Percentiles rank a stretch among this genome's conserved stretches.
Conservation (phyloP, 2,329 filamentous ascomycete species). For the Phialocephala sp. region DNA sequence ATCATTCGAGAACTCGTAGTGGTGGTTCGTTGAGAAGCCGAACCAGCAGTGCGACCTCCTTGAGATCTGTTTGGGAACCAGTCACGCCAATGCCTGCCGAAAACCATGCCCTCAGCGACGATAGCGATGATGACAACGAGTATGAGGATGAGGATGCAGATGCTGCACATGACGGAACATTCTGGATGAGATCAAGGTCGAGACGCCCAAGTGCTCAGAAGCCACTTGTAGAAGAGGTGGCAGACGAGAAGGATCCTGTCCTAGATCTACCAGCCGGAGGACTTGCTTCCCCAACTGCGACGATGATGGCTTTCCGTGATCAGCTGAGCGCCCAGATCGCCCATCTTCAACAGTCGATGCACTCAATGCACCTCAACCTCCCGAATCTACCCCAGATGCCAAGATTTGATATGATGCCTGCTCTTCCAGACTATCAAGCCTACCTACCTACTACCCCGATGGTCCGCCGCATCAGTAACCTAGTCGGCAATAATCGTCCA, state of each 20-base stretch:
- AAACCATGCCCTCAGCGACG: slow-evolving; percentile 49
- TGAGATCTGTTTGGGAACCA: slow-evolving; percentile 70
- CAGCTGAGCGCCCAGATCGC: slow-evolving; percentile 77
- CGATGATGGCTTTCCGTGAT: slow-evolving; percentile 74
- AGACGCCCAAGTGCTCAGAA: slow-evolving; percentile 42
- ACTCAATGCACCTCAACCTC: slow-evolving; percentile 66
- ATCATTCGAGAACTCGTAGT: slow-evolving; percentile 70
- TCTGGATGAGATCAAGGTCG: slow-evolving; percentile 44
- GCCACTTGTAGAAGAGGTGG: slow-evolving; percentile 21
- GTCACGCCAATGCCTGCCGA: slow-evolving; percentile 46
- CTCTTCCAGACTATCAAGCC: slow-evolving; percentile 74
- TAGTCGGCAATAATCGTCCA: slow-evolving; percentile 61
- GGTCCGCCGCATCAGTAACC: slow-evolving; percentile 73
- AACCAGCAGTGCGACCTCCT: slow-evolving; percentile 69
- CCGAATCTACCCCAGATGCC: slow-evolving; percentile 64
- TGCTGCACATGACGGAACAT: slow-evolving; percentile 39
- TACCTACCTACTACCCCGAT: slow-evolving; percentile 64
- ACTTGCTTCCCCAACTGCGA: slow-evolving; percentile 60
- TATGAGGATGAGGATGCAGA: slow-evolving; percentile 44
- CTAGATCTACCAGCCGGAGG: slow-evolving; percentile 36
- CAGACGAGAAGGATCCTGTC: slow-evolving; percentile 33
- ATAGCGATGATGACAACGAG: slow-evolving; percentile 49
- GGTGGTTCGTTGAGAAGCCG: slow-evolving; percentile 63
- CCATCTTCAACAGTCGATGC: slow-evolving; percentile 77
- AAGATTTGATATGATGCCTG: slow-evolving; percentile 56